A percentile compares a stretch with the other conserved stretches of the same genome.
These are phyloP conservation scores for Furcasterigmium sp. DNA, from an alignment of 2,329 filamentous ascomycete species.

Conservation along the genomic window DNA sequence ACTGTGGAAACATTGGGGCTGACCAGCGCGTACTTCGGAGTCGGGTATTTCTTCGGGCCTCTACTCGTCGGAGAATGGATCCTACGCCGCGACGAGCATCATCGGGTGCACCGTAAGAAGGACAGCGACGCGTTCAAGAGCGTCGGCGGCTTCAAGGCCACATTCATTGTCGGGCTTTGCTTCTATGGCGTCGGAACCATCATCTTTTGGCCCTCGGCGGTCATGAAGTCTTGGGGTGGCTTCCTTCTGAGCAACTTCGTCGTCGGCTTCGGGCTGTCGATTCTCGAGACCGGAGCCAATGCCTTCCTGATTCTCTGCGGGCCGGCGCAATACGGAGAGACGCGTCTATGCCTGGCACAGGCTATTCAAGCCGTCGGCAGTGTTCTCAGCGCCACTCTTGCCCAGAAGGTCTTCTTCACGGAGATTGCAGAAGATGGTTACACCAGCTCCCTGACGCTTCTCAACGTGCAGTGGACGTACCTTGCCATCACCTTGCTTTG, in stretches of 20 bases:
- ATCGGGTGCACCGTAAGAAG: constrained; percentile 32
- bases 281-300: constrained; percentile 78
- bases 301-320: constrained; percentile 70
- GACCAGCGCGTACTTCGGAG: constrained; percentile 66
- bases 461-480: constrained; percentile 81
- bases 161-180: constrained; percentile 70
- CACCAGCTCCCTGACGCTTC: constrained; percentile 43
- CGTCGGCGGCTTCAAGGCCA: constrained; percentile 68
- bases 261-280: constrained; percentile 69
- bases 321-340: constrained; percentile 66
- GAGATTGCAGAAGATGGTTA: constrained; percentile 36
- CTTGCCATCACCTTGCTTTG: constrained; percentile 74
- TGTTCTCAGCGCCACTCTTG: constrained; percentile 66
- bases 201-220: constrained; percentile 79
- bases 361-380: constrained; percentile 71
- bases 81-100: constrained; percentile 61
- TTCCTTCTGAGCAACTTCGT: constrained; percentile 73
- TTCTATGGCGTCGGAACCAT: constrained; percentile 75
- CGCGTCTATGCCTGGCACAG: constrained; percentile 70
- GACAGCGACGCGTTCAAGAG: constrained; percentile 29
- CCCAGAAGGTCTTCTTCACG: constrained; percentile 69
- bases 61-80: constrained; percentile 66
- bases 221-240: constrained; percentile 69
- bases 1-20: constrained; percentile 60
- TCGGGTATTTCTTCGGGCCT: constrained; percentile 65